Evolutionary conservation across 1,284 basidiomycete genomes (phyloP), one percentile per base, ranked within the genome.

Genomic region (Coniferiporia weirii): DNA sequence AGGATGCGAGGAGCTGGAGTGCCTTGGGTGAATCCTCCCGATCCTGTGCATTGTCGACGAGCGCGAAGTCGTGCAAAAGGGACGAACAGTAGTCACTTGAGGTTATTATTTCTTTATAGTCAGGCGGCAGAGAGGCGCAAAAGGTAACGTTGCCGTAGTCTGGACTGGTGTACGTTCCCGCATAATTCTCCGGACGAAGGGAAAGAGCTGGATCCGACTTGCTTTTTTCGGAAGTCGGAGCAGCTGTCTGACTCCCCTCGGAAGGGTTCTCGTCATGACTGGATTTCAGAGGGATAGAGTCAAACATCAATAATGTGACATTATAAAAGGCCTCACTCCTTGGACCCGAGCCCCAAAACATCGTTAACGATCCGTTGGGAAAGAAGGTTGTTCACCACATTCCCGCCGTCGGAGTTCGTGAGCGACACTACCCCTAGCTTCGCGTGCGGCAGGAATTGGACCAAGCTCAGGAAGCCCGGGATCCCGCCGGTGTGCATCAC

Each of bases 401-500:
- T 36, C 46, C 66, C 61, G 19, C 56, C 61, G 48, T 63, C 71
- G 0, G 64, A 65, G 32, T 75, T 75, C 8, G 65, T 64, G 5
- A 75, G 68, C 0, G 71, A 34, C 15, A 67, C 58, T 1, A 73
- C 51, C 9, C 72, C 72, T 1, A 73, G 53, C 19, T 64, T 64
- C 15, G 72, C 68, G 5, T 61, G 48, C 0, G 72, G 73, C 12
- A 72, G 60, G 48, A 74, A 67, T 1, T 57, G 50, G 5, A 67
- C 54, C 9, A 58, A 49, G 0, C 70, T 68, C 8, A 67, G 66
- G 17, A 71, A 63, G 1, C 73, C 73, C 2, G 70, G 70, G 34
- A 70, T 44, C 7, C 62, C 57, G 3, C 73, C 73, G 0, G 54
- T 3, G 48, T 73, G 73, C 48, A 56, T 9, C 8, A 40, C 38